phyloP scores from a whole-genome alignment of 345 rosid genomes.

The Brassica incana region DNA sequence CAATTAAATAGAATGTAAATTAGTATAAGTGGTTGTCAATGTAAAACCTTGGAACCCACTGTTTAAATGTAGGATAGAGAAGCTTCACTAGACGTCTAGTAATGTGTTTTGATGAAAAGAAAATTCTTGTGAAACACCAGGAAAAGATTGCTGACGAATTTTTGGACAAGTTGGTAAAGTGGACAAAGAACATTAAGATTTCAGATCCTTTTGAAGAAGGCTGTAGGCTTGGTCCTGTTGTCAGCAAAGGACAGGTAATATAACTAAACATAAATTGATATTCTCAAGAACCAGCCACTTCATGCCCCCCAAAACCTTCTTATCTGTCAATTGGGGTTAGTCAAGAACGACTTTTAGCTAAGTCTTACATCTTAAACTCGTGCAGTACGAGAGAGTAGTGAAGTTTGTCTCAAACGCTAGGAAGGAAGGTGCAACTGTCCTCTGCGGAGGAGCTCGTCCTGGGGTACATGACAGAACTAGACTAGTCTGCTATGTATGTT shows the following conservation, averaged over 20 bases:
- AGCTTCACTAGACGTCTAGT: constrained; percentile 8
- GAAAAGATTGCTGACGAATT: constrained; percentile 74
- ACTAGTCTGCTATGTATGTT: constrained; percentile 8
- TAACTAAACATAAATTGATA: constrained; percentile 8
- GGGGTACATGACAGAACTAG: constrained; percentile 45
- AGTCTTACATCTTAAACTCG: constrained; percentile 8
- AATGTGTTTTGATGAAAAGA: constrained; percentile 14
- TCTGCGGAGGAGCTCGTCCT: constrained; percentile 81
- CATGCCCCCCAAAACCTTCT: not conserved
- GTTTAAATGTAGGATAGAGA: not conserved
- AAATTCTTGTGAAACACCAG: constrained; percentile 45
- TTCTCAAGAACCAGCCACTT: constrained; percentile 10
- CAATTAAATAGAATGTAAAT: constrained; percentile 6
- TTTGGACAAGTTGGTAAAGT: constrained; percentile 67
- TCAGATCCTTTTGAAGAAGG: constrained; percentile 94
- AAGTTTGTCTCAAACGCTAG: constrained; percentile 82
- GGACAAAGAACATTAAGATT: constrained; percentile 79
- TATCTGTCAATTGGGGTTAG: not conserved
- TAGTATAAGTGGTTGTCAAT: not conserved
- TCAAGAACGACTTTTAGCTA: not conserved
- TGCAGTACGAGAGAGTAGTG: constrained; percentile 76
- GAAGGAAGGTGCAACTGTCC: constrained; percentile 88
- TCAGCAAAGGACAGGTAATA: constrained; percentile 79
- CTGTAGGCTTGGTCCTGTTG: constrained; percentile 92
- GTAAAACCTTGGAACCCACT: not conserved